Evolutionary conservation across 352 stramenopile genomes (phyloP), one percentile per base, ranked within the genome.

Genomic region (Globisporangium yorkense): DNA sequence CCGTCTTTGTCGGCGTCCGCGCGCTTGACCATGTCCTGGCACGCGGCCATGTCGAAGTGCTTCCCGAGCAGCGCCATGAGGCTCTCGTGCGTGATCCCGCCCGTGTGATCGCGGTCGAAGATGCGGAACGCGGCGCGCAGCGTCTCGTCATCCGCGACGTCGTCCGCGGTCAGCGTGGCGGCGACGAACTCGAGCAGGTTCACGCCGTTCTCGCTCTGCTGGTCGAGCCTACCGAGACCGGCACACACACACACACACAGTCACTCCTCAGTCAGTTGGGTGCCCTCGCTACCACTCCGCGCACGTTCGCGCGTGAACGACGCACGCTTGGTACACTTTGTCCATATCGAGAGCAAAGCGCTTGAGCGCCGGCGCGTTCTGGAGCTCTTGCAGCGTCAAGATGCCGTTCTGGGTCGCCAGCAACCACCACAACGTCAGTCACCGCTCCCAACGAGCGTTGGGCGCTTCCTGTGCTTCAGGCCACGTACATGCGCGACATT

Each of bases 181-280:
- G 83, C 80, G 16, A 92, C 77, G 60, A 92, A 92, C 61, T 92
- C 83, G 6, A 92, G 66, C 29, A 92, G 52, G 48, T 88, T 92
- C 35, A 92, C 72, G 8, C 82, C 78, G 35, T 85, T 84, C 8
- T 87, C 80, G 29, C 87, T 72, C 51, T 90, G 76, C 51, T 89
- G 77, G 41, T 92, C 77, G 12, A 92, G 72, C 5, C 82, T 92
- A 27, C 7, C 20, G 44, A 49, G 0, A 54, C 16, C 15, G 37
- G 1, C 29, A 24, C 49, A 61, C 13, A n/a, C 13, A 61, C 13
- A n/a, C 13, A 15, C 43, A 21, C 7, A 16, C 18, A 27, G 1
- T 27, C 24, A 27, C 24, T 27, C 24, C 29, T 5, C 6, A 2
- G 44, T 49, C 44, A 49, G 44, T 24, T 21, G 15, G 40, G 4